A percentile compares a stretch with the other conserved stretches of the same genome.
Conservation (phyloP, 1,284 basidiomycete species). For the Pseudozyma pruni region DNA sequence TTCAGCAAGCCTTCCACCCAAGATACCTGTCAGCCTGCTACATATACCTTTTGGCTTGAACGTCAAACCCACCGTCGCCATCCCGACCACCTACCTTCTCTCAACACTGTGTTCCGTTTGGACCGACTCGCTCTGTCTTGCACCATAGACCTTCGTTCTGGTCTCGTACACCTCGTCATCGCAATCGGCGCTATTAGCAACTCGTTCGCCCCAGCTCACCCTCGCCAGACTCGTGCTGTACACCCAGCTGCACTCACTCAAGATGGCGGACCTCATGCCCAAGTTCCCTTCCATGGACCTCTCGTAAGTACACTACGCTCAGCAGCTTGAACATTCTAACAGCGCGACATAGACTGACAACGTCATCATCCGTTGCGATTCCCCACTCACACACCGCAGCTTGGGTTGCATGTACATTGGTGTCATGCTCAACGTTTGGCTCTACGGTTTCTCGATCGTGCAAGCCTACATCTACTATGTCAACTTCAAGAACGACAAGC, state of each 20-base stretch:
- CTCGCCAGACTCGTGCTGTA: background rate
- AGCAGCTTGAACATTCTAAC: background rate
- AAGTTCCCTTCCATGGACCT: conserved; percentile 40
- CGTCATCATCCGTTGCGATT: background rate
- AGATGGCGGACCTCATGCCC: conserved; percentile 29
- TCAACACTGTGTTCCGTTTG: background rate
- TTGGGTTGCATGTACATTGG: conserved; percentile 63
- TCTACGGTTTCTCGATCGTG: conserved; percentile 60
- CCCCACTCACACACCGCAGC: conserved; percentile 5
- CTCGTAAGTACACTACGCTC: conserved; percentile 16
- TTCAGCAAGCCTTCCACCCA: background rate
- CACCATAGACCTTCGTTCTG: conserved; percentile 8
- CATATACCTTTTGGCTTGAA: conserved; percentile 7
- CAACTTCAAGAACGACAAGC: conserved; percentile 57
- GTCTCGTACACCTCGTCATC: background rate
- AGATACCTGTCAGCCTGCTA: background rate
- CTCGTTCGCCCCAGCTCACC: background rate
- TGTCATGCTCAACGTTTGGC: conserved; percentile 59
- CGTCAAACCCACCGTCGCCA: background rate
- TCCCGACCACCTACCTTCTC: background rate
- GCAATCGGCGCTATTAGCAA: background rate
- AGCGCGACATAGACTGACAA: background rate
- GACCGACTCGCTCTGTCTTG: too few species aligned
- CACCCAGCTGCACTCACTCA: conserved; percentile 7
- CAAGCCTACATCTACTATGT: conserved; percentile 60